These are phyloP conservation scores for Paecilomyces sp. DNA, from an alignment of 2,329 filamentous ascomycete genomes.

Conservation along the genomic window DNA sequence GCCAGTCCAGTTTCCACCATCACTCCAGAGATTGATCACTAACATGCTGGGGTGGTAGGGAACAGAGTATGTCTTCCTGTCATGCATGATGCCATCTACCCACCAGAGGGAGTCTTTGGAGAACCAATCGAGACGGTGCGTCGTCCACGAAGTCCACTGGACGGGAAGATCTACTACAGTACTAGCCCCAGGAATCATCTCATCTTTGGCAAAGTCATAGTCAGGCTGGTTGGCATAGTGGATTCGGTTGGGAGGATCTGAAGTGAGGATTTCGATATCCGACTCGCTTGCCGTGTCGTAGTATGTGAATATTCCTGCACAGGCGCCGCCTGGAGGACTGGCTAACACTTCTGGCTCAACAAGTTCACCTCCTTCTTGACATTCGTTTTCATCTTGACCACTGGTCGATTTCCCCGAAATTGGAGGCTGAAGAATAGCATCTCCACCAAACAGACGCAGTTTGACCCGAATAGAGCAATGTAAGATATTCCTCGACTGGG, in stretches of 20 bases:
- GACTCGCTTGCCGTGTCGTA: conserved; percentile 41
- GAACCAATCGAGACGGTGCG: conserved; percentile 37
- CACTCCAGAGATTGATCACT: conserved; percentile 37
- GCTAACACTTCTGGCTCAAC: not conserved
- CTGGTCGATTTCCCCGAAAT: not conserved
- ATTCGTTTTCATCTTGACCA: not conserved
- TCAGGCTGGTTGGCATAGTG: conserved; percentile 39
- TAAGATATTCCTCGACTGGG: conserved; percentile 35
- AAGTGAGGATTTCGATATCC: conserved; percentile 48
- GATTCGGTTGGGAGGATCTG: conserved; percentile 36
- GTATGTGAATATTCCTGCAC: conserved; percentile 47
- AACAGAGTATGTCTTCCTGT: conserved; percentile 27
- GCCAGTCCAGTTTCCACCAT: conserved; percentile 35
- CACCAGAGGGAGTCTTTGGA: conserved; percentile 29
- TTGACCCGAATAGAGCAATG: conserved; percentile 43
- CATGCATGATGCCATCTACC: conserved; percentile 21
- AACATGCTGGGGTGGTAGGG: conserved; percentile 30
- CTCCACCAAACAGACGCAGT: conserved; percentile 33
- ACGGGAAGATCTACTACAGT: conserved; percentile 20
- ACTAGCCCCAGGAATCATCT: conserved; percentile 26
- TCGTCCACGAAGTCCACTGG: conserved; percentile 34
- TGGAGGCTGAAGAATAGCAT: conserved; percentile 7
- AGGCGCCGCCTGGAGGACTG: conserved; percentile 38
- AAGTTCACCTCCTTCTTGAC: not conserved
- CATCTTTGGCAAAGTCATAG: conserved; percentile 27